Evolutionary conservation across 148 eudicot genomes (phyloP).

Genomic region (Vaccinium myrtillus): DNA sequence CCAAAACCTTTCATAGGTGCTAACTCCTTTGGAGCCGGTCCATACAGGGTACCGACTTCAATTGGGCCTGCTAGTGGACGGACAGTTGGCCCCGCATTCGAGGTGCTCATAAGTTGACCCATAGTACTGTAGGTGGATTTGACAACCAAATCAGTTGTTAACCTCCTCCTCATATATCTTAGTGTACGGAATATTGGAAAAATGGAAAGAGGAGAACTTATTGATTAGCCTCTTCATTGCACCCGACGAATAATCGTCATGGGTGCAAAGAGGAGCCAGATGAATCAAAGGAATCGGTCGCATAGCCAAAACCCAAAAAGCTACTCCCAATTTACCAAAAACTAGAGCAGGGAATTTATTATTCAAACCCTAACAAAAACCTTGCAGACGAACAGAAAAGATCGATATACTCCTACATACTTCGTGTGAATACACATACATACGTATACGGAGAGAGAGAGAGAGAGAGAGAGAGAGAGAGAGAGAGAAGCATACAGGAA

Average conservation of each 20-base stretch:
- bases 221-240: not conserved
- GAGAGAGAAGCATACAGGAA: not conserved
- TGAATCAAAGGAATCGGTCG: not conserved
- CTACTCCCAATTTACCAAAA: not conserved
- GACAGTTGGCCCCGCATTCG: too few relatives aligned
- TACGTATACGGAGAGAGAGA: not conserved
- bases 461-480: not conserved
- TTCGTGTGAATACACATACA: too few relatives aligned
- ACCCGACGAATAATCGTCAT: not conserved
- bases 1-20: too few relatives aligned
- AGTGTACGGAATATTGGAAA: not conserved
- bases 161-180: not conserved
- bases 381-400: not conserved
- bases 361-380: not conserved
- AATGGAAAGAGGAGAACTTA: not conserved
- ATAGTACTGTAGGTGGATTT: too few relatives aligned
- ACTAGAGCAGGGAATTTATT: not conserved
- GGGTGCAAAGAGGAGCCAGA: not conserved
- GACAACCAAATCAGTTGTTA: not conserved
- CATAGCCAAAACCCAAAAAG: slow-evolving; percentile 6
- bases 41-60: too few relatives aligned
- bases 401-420: not conserved
- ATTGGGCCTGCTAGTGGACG: too few relatives aligned
- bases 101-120: too few relatives aligned
- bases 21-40: too few relatives aligned